Conservation (phyloP, 257 asterid species). For the Petunia axillaris region DNA sequence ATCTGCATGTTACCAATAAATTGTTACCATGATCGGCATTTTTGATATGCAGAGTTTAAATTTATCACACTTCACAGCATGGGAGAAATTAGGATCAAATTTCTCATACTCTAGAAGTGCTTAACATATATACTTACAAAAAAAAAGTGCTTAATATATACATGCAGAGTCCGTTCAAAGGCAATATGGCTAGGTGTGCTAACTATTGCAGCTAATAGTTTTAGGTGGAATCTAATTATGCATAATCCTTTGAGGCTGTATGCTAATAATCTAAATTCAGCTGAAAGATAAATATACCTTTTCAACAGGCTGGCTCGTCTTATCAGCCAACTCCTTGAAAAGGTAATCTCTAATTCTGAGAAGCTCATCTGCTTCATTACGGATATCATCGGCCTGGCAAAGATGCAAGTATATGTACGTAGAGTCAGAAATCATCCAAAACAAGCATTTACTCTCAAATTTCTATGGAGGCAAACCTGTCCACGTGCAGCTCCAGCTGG, state of each 20-base stretch:
- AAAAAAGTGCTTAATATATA: neutral
- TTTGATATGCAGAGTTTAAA: neutral
- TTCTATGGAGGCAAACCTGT: conserved; percentile 55
- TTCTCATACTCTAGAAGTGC: too few species aligned
- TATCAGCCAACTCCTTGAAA: conserved; percentile 80
- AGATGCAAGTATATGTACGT: conserved; percentile 21
- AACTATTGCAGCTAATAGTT: neutral
- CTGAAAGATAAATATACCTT: conserved; percentile 46
- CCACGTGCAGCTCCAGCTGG: conserved; percentile 99
- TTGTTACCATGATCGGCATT: neutral
- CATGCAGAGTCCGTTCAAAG: neutral
- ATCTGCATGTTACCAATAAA: conserved; percentile 46
- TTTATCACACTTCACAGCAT: neutral
- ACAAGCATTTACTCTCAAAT: conserved; percentile 17
- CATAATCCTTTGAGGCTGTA: neutral
- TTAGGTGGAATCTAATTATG: neutral
- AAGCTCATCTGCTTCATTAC: conserved; percentile 84
- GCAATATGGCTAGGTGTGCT: neutral
- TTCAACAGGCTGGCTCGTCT: conserved; percentile 82
- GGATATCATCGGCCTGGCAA: conserved; percentile 84
- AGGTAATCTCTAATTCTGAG: conserved; percentile 86
- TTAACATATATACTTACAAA: too few species aligned
- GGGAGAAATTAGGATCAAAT: too few species aligned
- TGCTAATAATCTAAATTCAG: neutral
- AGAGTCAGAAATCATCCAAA: conserved; percentile 6